Evolutionary conservation across 1,284 basidiomycete genomes (phyloP).

Genomic region (Gymnopus androsaceus): DNA sequence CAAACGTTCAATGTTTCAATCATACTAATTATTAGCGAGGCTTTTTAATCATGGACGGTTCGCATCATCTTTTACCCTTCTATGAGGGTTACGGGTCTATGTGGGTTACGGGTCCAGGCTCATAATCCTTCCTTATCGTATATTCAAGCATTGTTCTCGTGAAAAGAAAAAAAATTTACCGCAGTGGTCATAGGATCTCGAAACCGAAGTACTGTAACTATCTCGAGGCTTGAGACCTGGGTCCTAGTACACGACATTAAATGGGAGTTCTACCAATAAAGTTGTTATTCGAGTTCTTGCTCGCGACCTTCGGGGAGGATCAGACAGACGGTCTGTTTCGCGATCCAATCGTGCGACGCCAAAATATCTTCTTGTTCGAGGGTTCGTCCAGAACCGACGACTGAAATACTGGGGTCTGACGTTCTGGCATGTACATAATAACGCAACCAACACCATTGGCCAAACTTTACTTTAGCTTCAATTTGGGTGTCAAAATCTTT

Average conservation of each 20-base stretch:
- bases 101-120: too few relatives aligned
- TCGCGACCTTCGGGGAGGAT: conserved; percentile 51
- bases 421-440: conserved; percentile 24
- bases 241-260: conserved; percentile 57
- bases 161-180: conserved; percentile 55
- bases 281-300: conserved; percentile 62
- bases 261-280: conserved; percentile 53
- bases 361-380: conserved; percentile 60
- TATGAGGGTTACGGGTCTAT: too few relatives aligned
- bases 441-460: conserved; percentile 55
- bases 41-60: too few relatives aligned
- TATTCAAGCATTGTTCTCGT: conserved; percentile 45
- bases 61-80: too few relatives aligned
- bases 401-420: too few relatives aligned
- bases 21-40: conserved; percentile 39
- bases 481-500: too few relatives aligned
- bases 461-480: conserved; percentile 57
- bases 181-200: conserved; percentile 44
- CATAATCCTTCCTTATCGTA: background rate
- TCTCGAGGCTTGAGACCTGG: too few relatives aligned
- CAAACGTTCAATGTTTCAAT: conserved; percentile 53
- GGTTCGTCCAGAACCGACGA: too few relatives aligned
- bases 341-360: conserved; percentile 60
- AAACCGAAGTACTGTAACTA: conserved; percentile 63
- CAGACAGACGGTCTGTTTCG: conserved; percentile 59